These are phyloP conservation scores for Leccinum truebloodii DNA, from an alignment of 768 basidiomycete genomes.

Conservation along the genomic window DNA sequence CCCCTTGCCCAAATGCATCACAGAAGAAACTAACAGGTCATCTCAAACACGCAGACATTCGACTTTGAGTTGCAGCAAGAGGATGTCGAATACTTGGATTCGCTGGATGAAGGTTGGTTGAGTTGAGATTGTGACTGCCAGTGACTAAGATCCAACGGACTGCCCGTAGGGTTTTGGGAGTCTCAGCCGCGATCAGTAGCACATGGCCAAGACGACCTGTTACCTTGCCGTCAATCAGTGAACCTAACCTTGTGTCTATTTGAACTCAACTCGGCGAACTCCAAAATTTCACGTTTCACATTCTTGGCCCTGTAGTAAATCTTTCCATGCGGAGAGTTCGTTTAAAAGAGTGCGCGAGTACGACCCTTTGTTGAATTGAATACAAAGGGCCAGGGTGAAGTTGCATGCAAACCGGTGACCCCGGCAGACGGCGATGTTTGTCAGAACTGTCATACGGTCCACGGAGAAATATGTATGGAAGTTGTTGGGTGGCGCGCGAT, in stretches of 20 bases:
- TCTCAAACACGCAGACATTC: conserved; percentile 60
- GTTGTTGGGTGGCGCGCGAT: conserved; percentile 14
- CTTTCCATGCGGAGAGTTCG: neutral
- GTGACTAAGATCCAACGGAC: conserved; percentile 10
- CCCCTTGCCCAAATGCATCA: conserved; percentile 64
- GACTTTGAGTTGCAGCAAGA: conserved; percentile 56
- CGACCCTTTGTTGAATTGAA: neutral
- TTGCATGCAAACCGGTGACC: neutral
- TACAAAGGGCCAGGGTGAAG: neutral
- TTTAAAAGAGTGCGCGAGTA: neutral
- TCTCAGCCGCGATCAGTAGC: neutral
- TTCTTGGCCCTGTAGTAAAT: neutral
- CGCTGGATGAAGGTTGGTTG: conserved; percentile 45
- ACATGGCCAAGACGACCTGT: conserved; percentile 7
- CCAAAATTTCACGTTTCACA: neutral
- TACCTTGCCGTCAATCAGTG: neutral
- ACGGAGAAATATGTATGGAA: neutral
- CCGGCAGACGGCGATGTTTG: neutral
- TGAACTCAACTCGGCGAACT: neutral
- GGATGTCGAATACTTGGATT: conserved; percentile 53
- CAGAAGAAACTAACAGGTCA: conserved; percentile 37
- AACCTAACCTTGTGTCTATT: conserved; percentile 24
- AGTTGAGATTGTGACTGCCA: conserved; percentile 8
- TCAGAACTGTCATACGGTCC: neutral
- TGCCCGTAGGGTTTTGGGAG: conserved; percentile 9